Percentiles rank a stretch among this genome's conserved stretches.
These are phyloP conservation scores for Corchorus capsularis DNA, from an alignment of 345 rosid genomes.

Conservation along the genomic window DNA sequence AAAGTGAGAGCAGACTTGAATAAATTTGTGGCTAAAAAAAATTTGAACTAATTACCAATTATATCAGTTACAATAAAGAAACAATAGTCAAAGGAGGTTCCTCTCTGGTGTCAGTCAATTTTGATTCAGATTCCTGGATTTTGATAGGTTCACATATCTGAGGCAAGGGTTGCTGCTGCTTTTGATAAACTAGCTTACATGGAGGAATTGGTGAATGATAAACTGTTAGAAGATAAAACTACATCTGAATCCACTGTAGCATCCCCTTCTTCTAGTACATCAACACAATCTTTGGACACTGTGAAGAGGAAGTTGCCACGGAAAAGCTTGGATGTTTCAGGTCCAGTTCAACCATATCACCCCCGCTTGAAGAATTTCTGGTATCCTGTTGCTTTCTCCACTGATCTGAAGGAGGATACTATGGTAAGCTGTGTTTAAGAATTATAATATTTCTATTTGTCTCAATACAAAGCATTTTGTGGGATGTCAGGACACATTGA, in stretches of 20 bases:
- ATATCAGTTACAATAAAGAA: neutral
- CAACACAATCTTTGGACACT: constrained; percentile 44
- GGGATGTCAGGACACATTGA: neutral
- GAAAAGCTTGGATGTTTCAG: constrained; percentile 83
- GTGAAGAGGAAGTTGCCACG: constrained; percentile 46
- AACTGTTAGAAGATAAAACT: constrained; percentile 65
- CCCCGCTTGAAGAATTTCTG: constrained; percentile 82
- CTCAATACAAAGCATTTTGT: neutral
- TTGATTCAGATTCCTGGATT: constrained; percentile 20
- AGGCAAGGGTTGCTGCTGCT: constrained; percentile 91
- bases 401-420: constrained; percentile 80
- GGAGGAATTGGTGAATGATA: constrained; percentile 87
- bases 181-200: constrained; percentile 91
- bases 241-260: constrained; percentile 43
- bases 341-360: constrained; percentile 84
- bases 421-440: constrained; percentile 55
- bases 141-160: constrained; percentile 92
- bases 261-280: constrained; percentile 48
- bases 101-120: constrained; percentile 2
- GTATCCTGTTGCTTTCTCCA: constrained; percentile 89
- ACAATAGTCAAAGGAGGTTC: neutral
- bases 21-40: too few relatives aligned
- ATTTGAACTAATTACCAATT: neutral
- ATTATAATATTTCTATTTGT: neutral
- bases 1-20: neutral